Evolutionary conservation across 768 basidiomycete species (phyloP), one percentile per base, ranked within the genome.

Genomic region (Russula brevipes): DNA sequence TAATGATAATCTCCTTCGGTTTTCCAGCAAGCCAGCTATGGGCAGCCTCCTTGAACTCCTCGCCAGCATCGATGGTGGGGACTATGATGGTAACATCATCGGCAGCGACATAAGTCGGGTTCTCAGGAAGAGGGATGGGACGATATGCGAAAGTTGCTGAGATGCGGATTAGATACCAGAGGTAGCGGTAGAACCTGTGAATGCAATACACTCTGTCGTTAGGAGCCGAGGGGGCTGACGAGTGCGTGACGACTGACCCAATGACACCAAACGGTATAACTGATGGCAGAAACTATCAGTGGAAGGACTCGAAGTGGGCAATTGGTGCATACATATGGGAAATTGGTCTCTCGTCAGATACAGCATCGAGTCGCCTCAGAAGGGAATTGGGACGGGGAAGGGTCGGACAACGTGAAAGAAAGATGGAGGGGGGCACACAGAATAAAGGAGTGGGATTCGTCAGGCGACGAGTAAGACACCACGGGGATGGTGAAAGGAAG

Each of bases 61-160:
- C 92, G 54, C 94, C 94, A 3, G 94, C 93, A 73, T 97, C 94
- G 71, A 97, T 95, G 64, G 93, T 96, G 44, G 94, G 94, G 3
- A 96, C 94, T 64, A 97, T 93, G 72, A 96, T 95, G 46, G 94
- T 97, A 68, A 97, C 94, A 78, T 97, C 94, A 72, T 97, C 94
- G 1, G 84, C 81, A 56, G 93, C 89, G 70, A 90, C 78, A 73
- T 95, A 96, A 24, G 93, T 95, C 1, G 94, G 92, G 72, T 92
- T 88, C 77, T 89, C 85, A 55, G 94, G 94, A 14, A 94, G 77
- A 1, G 92, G 93, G 51, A 96, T 85, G n/a, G 93, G 93, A 63
- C 86, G 83, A 78, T 95, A 95, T 47, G 87, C 84, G 69, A 81
- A 79, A 30, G 83, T 82, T n/a, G 92, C 94, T 41, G 82, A 75